Percentiles rank a stretch among this genome's conserved stretches.
Conservation (phyloP, 1,139 yeast genomes). For the Yamadazyma conglobata region DNA sequence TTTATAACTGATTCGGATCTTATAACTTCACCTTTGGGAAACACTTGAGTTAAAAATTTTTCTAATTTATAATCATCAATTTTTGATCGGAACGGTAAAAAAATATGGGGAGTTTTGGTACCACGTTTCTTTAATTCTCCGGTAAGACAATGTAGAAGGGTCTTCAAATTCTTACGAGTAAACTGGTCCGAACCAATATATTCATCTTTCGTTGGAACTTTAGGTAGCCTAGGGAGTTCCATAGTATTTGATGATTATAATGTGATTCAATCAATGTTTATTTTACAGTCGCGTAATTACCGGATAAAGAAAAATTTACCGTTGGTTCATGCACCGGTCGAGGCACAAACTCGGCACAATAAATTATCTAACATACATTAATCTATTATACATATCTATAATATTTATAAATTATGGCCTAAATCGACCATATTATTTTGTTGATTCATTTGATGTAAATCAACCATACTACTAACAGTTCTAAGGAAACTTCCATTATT, state of each 20-base stretch:
- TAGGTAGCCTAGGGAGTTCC: slow-evolving; percentile 29
- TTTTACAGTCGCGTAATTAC: too few relatives aligned
- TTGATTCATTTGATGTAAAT: slow-evolving; percentile 22
- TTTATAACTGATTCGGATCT: slow-evolving; percentile 30
- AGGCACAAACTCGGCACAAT: too few relatives aligned
- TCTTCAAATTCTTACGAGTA: slow-evolving; percentile 60
- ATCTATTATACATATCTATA: slow-evolving; percentile 1
- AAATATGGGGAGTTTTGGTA: slow-evolving; percentile 57
- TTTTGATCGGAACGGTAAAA: slow-evolving; percentile 68
- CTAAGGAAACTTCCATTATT: slow-evolving; percentile 18
- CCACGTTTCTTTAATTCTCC: slow-evolving; percentile 58
- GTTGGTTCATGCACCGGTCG: too few relatives aligned
- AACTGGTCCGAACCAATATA: slow-evolving; percentile 36
- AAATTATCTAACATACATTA: too few relatives aligned
- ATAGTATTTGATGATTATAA: slow-evolving; percentile 15
- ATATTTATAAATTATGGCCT: slow-evolving; percentile 1
- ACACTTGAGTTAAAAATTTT: slow-evolving; percentile 46
- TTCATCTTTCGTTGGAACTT: slow-evolving; percentile 8
- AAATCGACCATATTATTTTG: slow-evolving; percentile 8
- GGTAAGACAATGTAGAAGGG: slow-evolving; percentile 63
- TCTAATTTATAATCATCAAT: slow-evolving; percentile 57
- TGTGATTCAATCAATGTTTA: too few relatives aligned
- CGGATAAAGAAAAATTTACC: too few relatives aligned
- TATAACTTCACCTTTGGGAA: slow-evolving; percentile 48
- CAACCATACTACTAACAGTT: slow-evolving; percentile 36